Percentiles rank a stretch among this genome's conserved stretches.
Conservation (phyloP, 129 eudicot species). For the Pittosporum tobira region DNA sequence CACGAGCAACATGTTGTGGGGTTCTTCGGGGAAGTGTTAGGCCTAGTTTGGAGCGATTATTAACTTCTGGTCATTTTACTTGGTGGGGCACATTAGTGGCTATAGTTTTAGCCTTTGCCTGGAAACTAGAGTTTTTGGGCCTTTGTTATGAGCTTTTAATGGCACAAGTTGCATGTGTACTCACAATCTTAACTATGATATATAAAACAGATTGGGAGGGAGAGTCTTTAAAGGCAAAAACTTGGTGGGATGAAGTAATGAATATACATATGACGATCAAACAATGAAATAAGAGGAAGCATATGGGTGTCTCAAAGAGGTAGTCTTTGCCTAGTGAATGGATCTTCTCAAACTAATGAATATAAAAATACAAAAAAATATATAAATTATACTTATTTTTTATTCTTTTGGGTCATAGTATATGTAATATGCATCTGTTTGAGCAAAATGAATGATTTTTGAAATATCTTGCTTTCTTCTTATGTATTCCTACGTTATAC, state of each 20-base stretch:
- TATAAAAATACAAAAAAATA: constrained; percentile 15
- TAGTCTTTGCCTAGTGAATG: constrained; percentile 17
- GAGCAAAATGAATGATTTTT: constrained; percentile 2
- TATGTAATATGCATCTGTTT: constrained; percentile 7
- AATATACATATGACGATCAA: constrained; percentile 28
- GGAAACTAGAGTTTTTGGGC: constrained; percentile 57
- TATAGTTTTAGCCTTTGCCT: constrained; percentile 52
- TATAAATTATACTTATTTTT: constrained; percentile 5
- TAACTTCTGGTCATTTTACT: constrained; percentile 74
- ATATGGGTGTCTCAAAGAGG: constrained; percentile 23
- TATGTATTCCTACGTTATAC: neutral
- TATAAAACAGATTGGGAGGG: constrained; percentile 70
- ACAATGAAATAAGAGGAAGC: constrained; percentile 49
- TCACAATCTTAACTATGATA: constrained; percentile 50
- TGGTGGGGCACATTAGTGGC: constrained; percentile 91
- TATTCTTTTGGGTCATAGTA: constrained; percentile 11
- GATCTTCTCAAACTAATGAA: constrained; percentile 15
- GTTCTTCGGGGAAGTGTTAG: constrained; percentile 91
- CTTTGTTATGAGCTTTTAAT: constrained; percentile 92
- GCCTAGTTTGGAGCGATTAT: constrained; percentile 64
- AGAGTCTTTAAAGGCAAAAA: constrained; percentile 68
- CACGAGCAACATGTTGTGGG: constrained; percentile 94
- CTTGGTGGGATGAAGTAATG: constrained; percentile 49
- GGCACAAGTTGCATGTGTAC: constrained; percentile 70
- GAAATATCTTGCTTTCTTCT: constrained; percentile 1